phyloP scores from a whole-genome alignment of 1,284 basidiomycete species.

The Ganoderma sinense region DNA sequence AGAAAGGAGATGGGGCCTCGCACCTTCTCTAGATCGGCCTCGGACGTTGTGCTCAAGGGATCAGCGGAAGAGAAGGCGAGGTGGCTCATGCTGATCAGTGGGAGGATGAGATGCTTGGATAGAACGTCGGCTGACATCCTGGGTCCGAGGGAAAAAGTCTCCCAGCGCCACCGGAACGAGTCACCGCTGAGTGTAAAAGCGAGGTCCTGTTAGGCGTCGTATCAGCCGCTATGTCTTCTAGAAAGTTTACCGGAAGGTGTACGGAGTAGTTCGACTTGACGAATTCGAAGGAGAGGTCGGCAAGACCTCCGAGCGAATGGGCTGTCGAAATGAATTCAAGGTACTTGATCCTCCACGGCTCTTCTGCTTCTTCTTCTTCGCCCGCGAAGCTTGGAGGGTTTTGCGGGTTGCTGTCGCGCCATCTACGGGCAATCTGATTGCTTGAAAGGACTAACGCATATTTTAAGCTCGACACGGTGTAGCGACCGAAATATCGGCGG shows the following conservation, averaged over 20 bases:
- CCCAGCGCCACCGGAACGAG: slow-evolving; percentile 80
- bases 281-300: slow-evolving; percentile 64
- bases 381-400: slow-evolving; percentile 6
- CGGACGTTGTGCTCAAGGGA: slow-evolving; percentile 58
- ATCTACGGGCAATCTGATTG: slow-evolving; percentile 69
- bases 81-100: slow-evolving; percentile 73
- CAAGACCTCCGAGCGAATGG: slow-evolving; percentile 66
- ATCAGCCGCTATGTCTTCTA: slow-evolving; percentile 14
- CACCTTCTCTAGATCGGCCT: slow-evolving; percentile 73
- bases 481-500: background rate
- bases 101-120: slow-evolving; percentile 78
- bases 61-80: slow-evolving; percentile 69
- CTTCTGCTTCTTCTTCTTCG: slow-evolving; percentile 60
- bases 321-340: slow-evolving; percentile 60
- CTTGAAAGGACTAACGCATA: slow-evolving; percentile 59
- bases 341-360: slow-evolving; percentile 58
- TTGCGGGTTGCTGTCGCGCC: slow-evolving; percentile 61
- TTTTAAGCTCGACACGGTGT: background rate
- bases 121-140: slow-evolving; percentile 72
- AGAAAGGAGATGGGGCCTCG: background rate
- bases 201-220: slow-evolving; percentile 57
- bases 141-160: slow-evolving; percentile 68
- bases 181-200: slow-evolving; percentile 65
- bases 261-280: slow-evolving; percentile 68
- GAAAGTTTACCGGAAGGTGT: slow-evolving; percentile 31